Percentiles rank a stretch among this genome's conserved stretches.
Evolutionary conservation across 768 basidiomycete genomes (phyloP).

Genomic region (Termitomyces sp.): DNA sequence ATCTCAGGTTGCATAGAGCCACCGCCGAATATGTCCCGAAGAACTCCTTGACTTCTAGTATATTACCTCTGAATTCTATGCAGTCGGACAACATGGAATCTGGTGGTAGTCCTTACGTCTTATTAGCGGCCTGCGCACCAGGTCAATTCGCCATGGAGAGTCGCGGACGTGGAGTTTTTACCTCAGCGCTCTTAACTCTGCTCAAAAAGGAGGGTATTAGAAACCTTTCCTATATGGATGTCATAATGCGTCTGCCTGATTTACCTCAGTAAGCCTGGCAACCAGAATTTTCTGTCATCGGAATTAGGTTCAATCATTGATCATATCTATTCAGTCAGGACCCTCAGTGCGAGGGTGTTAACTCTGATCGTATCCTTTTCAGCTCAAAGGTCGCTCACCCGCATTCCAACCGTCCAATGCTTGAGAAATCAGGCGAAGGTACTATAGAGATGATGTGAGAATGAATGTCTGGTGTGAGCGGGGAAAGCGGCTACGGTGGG

Average conservation of each 20-base stretch:
- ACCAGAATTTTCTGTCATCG: neutral
- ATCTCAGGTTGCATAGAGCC: neutral
- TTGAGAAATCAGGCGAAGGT: neutral
- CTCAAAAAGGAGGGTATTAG: neutral
- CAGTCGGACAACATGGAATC: neutral
- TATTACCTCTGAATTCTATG: neutral
- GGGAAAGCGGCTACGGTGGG: neutral
- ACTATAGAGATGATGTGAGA: neutral
- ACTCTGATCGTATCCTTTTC: neutral
- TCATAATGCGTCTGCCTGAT: neutral
- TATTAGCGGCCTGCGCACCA: conserved; percentile 5
- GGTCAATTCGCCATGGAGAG: conserved; percentile 1
- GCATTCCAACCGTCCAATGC: neutral
- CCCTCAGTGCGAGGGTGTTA: neutral
- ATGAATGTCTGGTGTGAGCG: neutral
- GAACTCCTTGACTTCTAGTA: neutral
- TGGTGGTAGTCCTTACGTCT: neutral
- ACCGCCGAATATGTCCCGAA: neutral
- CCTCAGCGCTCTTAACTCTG: neutral
- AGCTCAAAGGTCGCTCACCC: neutral
- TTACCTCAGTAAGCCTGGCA: neutral
- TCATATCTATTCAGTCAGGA: neutral
- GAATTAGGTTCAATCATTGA: neutral
- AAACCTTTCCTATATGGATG: conserved; percentile 3
- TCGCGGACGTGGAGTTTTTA: conserved; percentile 1